A percentile compares a stretch with the other conserved stretches of the same genome.
phyloP scores from a whole-genome alignment of 768 basidiomycete species.

The Tephrocybe sp. region DNA sequence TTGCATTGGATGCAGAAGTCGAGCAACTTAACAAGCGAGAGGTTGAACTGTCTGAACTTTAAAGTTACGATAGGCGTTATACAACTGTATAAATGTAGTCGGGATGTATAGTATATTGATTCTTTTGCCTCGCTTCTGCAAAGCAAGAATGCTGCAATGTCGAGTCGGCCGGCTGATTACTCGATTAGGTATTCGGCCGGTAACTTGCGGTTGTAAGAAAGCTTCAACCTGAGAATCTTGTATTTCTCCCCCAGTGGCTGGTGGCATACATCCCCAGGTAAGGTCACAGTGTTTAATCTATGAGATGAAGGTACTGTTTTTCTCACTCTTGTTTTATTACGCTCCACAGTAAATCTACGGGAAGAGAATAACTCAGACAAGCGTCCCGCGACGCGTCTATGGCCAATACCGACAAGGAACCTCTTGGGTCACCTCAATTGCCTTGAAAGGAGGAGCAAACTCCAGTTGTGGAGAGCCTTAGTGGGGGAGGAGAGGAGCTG shows the following conservation, averaged over 20 bases:
- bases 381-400: conserved; percentile 82
- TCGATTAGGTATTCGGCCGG: conserved; percentile 14
- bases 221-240: conserved; percentile 17
- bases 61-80: conserved; percentile 8
- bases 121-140: not conserved
- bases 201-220: conserved; percentile 14
- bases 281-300: not conserved
- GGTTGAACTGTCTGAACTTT: conserved; percentile 56
- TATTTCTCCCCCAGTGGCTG: conserved; percentile 29
- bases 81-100: conserved; percentile 2
- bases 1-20: conserved; percentile 83
- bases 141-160: not conserved
- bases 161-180: conserved; percentile 15
- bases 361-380: conserved; percentile 36
- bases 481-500: conserved; percentile 23
- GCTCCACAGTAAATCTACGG: conserved; percentile 23
- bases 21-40: conserved; percentile 57
- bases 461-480: conserved; percentile 27
- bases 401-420: conserved; percentile 62
- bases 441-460: conserved; percentile 36
- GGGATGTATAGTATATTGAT: not conserved
- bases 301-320: not conserved
- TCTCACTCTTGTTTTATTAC: conserved; percentile 5
- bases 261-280: conserved; percentile 40
- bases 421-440: conserved; percentile 44